Evolutionary conservation across 306 rosid species (phyloP).

Genomic region (Trichosanthes cucumerina): DNA sequence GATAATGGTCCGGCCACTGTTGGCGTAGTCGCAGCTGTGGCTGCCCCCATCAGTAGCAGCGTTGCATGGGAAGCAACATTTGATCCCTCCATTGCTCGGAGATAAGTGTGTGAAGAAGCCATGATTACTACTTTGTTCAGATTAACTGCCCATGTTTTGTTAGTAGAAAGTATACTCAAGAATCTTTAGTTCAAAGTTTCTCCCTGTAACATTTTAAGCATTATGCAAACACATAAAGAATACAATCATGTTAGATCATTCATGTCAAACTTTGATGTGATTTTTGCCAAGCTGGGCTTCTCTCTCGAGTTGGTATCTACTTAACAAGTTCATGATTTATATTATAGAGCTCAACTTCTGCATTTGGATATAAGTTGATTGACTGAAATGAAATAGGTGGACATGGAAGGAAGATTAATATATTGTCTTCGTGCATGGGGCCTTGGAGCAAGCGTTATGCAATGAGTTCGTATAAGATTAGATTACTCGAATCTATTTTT

Average conservation of each 20-base stretch:
- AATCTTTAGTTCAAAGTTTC: neutral
- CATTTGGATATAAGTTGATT: neutral
- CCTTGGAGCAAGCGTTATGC: neutral
- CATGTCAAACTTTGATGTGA: neutral
- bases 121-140: neutral
- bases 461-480: neutral
- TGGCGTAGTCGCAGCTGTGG: conserved; percentile 13
- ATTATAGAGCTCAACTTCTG: no score
- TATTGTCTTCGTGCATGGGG: neutral
- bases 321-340: neutral
- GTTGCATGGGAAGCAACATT: conserved; percentile 25
- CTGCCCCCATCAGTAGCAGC: conserved; percentile 9
- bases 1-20: conserved; percentile 23
- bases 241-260: neutral
- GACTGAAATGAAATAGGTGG: neutral
- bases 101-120: neutral
- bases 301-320: neutral
- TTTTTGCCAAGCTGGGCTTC: neutral
- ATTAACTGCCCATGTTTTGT: neutral
- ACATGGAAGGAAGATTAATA: no score
- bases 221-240: neutral
- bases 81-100: conserved; percentile 30
- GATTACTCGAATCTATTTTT: neutral
- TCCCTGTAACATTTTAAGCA: neutral
- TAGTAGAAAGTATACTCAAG: neutral